Base-by-base conservation (phyloP, 495 filamentous ascomycete species). In the Bathelium albidoporum region DNA sequence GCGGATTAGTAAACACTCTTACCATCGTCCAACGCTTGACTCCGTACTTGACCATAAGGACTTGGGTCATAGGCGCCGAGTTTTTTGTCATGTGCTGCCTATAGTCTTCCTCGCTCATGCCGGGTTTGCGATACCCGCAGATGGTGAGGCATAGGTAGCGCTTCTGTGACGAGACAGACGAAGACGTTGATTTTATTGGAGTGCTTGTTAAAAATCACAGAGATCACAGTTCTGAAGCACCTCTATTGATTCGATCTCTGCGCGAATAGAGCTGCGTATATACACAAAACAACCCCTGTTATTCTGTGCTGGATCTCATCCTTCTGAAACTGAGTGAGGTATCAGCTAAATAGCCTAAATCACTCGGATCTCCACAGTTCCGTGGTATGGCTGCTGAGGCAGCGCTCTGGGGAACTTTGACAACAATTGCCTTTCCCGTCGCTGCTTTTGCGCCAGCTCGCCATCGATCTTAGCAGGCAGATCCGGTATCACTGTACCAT, bases 41-140 rank as follows among this genome's bases (percentile, higher is more conserved):
- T 0, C 76, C 75, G 62, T 80, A 78, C 65, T 79, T 76, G 20
- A 73, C 76, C 76, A 81, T 77, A 2, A 80, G 68, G 29, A 70
- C 74, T 49, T 74, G 72, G 24, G 73, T 74, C 69, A 80, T 63
- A 0, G 78, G 76, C 0, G 77, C 79, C 0, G 73, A 75, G 2
- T 77, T 64, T n/a, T 79, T 65, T 10, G 62, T 69, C 79, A 67
- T 67, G 58, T 67, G 62, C 28, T 64, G 41, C 2, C 59, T 34
- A 36, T 67, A 67, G 44, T 59, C 65, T 44, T 67, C 58, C 59
- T 67, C 65, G 41, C 62, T 78, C 78, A 81, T 81, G 18, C 76
- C 79, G 10, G 73, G 70, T 67, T 76, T 76, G 22, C 76, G 73
- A 64, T 82, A 81, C 45, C 77, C 80, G 43, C 32, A 52, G 22